Conservation (phyloP, 345 rosid species). For the Gynandropsis gynandra region DNA sequence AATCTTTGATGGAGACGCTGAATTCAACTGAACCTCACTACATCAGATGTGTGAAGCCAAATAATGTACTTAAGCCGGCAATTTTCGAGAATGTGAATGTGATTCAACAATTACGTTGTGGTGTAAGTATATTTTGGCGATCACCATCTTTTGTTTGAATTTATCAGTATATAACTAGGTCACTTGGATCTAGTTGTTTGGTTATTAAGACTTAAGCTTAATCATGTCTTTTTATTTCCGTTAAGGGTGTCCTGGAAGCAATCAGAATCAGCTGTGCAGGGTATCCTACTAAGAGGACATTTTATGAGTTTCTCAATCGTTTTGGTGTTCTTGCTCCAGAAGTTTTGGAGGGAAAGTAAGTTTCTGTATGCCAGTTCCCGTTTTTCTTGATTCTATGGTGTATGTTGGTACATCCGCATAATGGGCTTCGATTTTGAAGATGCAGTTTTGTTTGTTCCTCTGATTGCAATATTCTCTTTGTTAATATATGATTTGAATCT, state of each 20-base stretch:
- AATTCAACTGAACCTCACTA: conserved; percentile 97
- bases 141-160: conserved; percentile 2
- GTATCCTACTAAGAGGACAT: conserved; percentile 93
- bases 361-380: conserved; percentile 5
- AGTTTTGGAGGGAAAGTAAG: conserved; percentile 84
- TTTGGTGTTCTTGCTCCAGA: conserved; percentile 98
- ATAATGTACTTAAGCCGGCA: conserved; percentile 90
- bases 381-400: neutral
- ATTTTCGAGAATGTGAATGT: conserved; percentile 89
- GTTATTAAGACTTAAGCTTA: conserved; percentile 15
- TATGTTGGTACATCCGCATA: conserved; percentile 3
- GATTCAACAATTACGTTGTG: conserved; percentile 96
- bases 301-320: conserved; percentile 91
- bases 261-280: conserved; percentile 99
- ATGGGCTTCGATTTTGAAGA: conserved; percentile 8
- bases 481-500: conserved; percentile 1
- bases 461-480: conserved; percentile 6
- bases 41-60: conserved; percentile 99
- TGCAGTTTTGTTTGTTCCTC: conserved; percentile 5
- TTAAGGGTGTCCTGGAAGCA: conserved; percentile 86
- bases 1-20: conserved; percentile 95
- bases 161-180: conserved; percentile 2
- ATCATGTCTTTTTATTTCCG: conserved; percentile 12
- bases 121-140: conserved; percentile 71
- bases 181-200: neutral